Base-by-base conservation (phyloP, 2,329 filamentous ascomycete genomes). In the Chalaropsis thielavioides region DNA sequence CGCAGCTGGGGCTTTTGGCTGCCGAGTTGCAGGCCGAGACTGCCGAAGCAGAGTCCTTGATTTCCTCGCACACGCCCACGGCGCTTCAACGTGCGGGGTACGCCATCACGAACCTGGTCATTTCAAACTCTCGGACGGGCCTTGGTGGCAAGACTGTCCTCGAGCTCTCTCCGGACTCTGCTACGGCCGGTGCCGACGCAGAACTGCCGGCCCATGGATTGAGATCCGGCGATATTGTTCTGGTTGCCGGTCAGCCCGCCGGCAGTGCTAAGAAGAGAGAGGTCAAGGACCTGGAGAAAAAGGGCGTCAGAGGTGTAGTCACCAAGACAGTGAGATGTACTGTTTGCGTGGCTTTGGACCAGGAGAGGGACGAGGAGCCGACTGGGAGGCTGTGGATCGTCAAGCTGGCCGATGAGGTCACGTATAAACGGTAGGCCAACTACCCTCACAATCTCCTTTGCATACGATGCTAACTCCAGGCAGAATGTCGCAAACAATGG, bases 71-170 rank as follows among this genome's bases (percentile, higher is more conserved):
- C 73, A 84, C 85, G 60, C 89, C 90, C 3, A 77, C 81, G 0
- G 79, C 83, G 0, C 83, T 95, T 13, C 83, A 89, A 72, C 84
- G 87, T 66, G 88, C 88, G 5, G 90, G 90, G n/a, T 80, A 90
- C 49, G 90, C 90, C 40, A 79, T 94, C 70, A 83, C 85, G 17
- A 92, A 92, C 74, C 83, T 97, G 8, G 77, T 83, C 40, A 77
- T 95, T 41, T 78, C 81, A 11, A 86, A 88, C 19, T 88, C 89
- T 72, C 86, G 92, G 38, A 99, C 94, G 0, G 94, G 94, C 0
- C 79, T 96, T 44, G 94, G 92, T 17, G 94, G 94, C n/a, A 89
- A 90, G 69, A 90, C 89, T 0, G 87, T 99, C 1, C 77, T 96
- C 2, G 92, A 96, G 73, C 83, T 99, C 1, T 76, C 77, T 17